Percentiles rank a stretch among this genome's conserved stretches.
Evolutionary conservation across 2,329 filamentous ascomycete species (phyloP).

Genomic region (Ceratocystis eucalypticola): DNA sequence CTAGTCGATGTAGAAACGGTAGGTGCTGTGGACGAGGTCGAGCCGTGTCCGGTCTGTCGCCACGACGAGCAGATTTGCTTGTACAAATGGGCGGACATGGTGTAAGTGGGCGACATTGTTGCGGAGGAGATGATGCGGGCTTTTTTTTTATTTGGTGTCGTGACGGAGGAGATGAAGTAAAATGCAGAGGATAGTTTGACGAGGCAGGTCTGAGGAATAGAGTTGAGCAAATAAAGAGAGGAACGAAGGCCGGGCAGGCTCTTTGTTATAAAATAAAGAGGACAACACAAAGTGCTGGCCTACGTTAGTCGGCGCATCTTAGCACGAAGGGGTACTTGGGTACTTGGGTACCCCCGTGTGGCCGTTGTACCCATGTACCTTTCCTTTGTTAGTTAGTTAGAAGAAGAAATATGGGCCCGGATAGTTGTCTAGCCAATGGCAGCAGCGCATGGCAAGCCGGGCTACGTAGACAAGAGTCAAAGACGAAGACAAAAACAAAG

Average conservation of each 20-base stretch:
- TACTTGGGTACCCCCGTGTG: background rate
- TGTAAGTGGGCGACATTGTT: conserved; percentile 45
- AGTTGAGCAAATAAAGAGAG: too few species aligned
- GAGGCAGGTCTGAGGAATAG: background rate
- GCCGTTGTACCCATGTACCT: background rate
- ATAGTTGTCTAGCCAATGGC: background rate
- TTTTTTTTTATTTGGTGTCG: background rate
- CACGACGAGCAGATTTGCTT: conserved; percentile 48
- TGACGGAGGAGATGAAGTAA: background rate
- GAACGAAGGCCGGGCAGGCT: too few species aligned
- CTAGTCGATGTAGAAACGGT: conserved; percentile 14
- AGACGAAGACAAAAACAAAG: background rate
- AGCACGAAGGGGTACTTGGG: too few species aligned
- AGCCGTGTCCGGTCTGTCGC: conserved; percentile 31
- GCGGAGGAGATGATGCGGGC: background rate
- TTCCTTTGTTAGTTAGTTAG: background rate
- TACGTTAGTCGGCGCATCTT: too few species aligned
- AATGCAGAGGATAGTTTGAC: background rate
- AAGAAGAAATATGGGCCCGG: background rate
- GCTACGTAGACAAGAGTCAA: background rate
- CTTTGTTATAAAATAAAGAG: too few species aligned
- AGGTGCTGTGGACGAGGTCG: conserved; percentile 25
- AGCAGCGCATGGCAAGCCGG: background rate
- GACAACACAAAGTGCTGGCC: too few species aligned
- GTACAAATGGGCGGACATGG: conserved; percentile 48